These are phyloP conservation scores for Pseudocercospora ulei DNA, from an alignment of 2,329 filamentous ascomycete species.

Conservation along the genomic window DNA sequence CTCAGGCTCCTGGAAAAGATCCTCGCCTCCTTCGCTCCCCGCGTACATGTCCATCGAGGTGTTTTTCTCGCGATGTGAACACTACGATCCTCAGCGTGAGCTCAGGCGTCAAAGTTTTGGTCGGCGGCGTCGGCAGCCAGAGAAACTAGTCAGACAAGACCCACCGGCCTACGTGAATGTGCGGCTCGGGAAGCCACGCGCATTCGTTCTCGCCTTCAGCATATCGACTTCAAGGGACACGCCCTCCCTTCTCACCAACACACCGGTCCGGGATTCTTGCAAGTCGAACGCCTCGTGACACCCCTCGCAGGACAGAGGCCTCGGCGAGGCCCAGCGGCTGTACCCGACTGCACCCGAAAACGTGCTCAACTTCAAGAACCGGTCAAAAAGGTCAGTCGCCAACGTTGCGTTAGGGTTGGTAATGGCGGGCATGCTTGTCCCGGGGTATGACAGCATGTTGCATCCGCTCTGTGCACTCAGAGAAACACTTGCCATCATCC, in stretches of 20 bases:
- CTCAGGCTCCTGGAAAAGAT: constrained; percentile 69
- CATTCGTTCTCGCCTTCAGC: neutral
- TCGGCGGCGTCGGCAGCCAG: constrained; percentile 3
- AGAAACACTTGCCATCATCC: constrained; percentile 2
- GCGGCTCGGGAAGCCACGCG: neutral
- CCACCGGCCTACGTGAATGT: constrained; percentile 2
- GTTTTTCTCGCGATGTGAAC: constrained; percentile 4
- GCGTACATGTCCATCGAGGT: constrained; percentile 27
- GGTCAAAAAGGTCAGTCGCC: constrained; percentile 18
- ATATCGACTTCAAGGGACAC: too few relatives aligned
- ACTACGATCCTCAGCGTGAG: constrained; percentile 1
- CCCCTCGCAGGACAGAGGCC: too few relatives aligned
- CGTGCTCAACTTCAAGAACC: constrained; percentile 22
- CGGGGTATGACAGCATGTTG: constrained; percentile 18
- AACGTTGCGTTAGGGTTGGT: constrained; percentile 17
- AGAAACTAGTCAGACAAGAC: constrained; percentile 6
- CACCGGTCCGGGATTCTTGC: too few relatives aligned
- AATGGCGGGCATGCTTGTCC: constrained; percentile 14
- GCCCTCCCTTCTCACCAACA: too few relatives aligned
- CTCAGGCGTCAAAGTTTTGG: constrained; percentile 8
- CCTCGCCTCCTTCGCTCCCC: constrained; percentile 31
- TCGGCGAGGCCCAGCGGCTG: constrained; percentile 1
- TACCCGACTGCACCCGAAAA: constrained; percentile 15
- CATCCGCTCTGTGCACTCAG: constrained; percentile 5
- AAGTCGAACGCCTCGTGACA: neutral